Evolutionary conservation across 2,329 filamentous ascomycete species (phyloP).

Genomic region (Paecilomyces formosus): DNA sequence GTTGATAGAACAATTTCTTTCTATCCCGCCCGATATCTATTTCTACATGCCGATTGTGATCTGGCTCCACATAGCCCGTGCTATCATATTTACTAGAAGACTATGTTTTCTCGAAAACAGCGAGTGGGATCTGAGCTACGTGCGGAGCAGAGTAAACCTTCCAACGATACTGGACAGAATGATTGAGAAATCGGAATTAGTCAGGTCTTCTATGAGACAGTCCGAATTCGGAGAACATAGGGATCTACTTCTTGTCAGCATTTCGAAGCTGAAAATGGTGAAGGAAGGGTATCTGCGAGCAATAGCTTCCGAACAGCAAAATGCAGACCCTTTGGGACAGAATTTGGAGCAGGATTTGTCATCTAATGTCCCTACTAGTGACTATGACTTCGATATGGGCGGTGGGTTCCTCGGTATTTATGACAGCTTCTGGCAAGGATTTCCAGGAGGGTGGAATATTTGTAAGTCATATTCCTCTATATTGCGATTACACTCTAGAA

Average conservation of each 20-base stretch:
- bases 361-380: not conserved
- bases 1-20: conserved; percentile 1
- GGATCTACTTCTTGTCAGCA: not conserved
- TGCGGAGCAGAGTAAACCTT: not conserved
- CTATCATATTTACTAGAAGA: conserved; percentile 1
- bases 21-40: conserved; percentile 1
- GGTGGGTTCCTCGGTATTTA: not conserved
- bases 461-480: not conserved
- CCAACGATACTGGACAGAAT: not conserved
- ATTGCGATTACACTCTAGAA: not conserved
- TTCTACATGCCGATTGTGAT: conserved; percentile 1
- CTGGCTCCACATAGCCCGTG: conserved; percentile 1
- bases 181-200: not conserved
- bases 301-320: not conserved
- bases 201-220: not conserved
- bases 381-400: not conserved
- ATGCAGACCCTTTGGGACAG: not conserved
- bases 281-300: not conserved
- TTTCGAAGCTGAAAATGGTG: not conserved
- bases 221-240: not conserved
- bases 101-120: conserved; percentile 1
- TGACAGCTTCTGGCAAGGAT: not conserved
- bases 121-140: conserved; percentile 2
- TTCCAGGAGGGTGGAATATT: not conserved
- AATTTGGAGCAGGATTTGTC: not conserved